Evolutionary conservation across 1,284 basidiomycete genomes (phyloP).

Genomic region (Trametes pubescens): DNA sequence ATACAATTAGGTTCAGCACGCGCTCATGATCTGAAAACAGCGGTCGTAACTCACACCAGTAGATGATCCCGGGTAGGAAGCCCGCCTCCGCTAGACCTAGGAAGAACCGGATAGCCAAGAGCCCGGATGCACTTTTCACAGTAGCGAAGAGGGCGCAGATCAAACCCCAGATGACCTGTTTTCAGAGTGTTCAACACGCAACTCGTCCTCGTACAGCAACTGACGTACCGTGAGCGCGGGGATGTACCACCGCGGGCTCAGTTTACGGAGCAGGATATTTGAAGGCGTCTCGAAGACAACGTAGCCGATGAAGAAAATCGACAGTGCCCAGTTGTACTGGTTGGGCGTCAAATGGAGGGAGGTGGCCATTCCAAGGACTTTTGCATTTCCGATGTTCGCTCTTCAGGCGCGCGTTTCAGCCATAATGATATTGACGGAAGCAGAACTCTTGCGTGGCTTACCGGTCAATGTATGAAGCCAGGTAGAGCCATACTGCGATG

Average conservation of each 20-base stretch:
- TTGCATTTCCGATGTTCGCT: slow-evolving; percentile 54
- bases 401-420: slow-evolving; percentile 20
- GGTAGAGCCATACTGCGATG: slow-evolving; percentile 40
- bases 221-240: slow-evolving; percentile 35
- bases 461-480: slow-evolving; percentile 44
- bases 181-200: not conserved
- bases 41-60: slow-evolving; percentile 50
- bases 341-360: slow-evolving; percentile 41
- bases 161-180: slow-evolving; percentile 36
- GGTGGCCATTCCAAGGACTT: slow-evolving; percentile 42
- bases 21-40: not conserved
- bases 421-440: not conserved
- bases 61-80: slow-evolving; percentile 66
- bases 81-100: slow-evolving; percentile 51
- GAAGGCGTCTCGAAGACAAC: slow-evolving; percentile 73
- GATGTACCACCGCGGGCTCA: slow-evolving; percentile 60
- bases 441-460: slow-evolving; percentile 11
- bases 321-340: slow-evolving; percentile 68
- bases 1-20: not conserved
- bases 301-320: slow-evolving; percentile 73
- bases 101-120: slow-evolving; percentile 72
- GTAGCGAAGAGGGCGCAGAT: slow-evolving; percentile 50
- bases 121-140: slow-evolving; percentile 57
- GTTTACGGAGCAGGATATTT: slow-evolving; percentile 39
- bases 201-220: not conserved